Evolutionary conservation across 2,329 filamentous ascomycete species (phyloP).

Genomic region (Clonostachys sp.): DNA sequence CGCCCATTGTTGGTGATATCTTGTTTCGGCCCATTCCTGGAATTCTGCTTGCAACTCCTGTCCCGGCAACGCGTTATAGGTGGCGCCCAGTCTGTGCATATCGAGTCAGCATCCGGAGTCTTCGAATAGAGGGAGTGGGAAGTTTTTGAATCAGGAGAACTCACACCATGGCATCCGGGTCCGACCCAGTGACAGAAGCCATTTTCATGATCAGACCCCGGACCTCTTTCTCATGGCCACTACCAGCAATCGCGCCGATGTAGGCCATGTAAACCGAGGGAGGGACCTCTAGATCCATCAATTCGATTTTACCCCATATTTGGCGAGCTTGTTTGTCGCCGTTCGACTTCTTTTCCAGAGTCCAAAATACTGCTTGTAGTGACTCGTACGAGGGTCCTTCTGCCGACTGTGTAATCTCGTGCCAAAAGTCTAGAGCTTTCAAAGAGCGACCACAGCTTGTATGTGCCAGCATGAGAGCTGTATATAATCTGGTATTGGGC

Average conservation of each 20-base stretch:
- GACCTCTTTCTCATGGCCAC: conserved; percentile 65
- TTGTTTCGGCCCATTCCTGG: conserved; percentile 66
- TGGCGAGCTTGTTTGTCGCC: conserved; percentile 56
- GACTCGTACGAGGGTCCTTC: conserved; percentile 84
- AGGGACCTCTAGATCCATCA: conserved; percentile 76
- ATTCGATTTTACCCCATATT: conserved; percentile 67
- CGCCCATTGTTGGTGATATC: conserved; percentile 66
- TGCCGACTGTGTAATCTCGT: conserved; percentile 73
- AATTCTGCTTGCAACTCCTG: conserved; percentile 63
- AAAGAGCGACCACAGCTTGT: conserved; percentile 61
- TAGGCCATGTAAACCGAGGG: conserved; percentile 72
- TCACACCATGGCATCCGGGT: conserved; percentile 68
- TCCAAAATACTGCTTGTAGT: conserved; percentile 75
- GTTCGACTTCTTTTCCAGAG: conserved; percentile 61
- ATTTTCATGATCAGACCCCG: conserved; percentile 63
- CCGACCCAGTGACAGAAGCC: conserved; percentile 59
- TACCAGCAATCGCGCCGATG: conserved; percentile 68
- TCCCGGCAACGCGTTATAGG: conserved; percentile 70
- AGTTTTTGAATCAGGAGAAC: conserved; percentile 25
- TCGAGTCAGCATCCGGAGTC: neutral
- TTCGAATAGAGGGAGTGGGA: neutral
- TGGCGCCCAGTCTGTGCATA: conserved; percentile 58
- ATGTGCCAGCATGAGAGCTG: conserved; percentile 85
- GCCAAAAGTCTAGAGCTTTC: conserved; percentile 75
- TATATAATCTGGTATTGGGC: conserved; percentile 70